These are phyloP conservation scores for Backusella circina DNA, from an alignment of 192 early-diverging fungal genomes.

Conservation along the genomic window DNA sequence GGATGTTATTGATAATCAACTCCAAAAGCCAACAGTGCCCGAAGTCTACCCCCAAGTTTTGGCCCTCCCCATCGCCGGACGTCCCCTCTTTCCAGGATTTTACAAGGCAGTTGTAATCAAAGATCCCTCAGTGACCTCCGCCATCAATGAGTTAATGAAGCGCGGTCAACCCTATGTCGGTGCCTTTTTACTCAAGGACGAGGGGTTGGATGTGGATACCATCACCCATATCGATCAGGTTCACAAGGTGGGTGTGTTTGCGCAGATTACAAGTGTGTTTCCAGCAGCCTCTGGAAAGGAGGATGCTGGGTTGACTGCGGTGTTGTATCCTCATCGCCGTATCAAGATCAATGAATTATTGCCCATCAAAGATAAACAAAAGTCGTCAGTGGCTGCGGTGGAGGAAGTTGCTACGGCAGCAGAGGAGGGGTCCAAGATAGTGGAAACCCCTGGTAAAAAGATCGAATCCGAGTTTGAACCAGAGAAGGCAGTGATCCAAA, in stretches of 20 bases:
- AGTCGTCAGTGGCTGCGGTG: conserved; percentile 11
- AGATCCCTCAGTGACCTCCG: conserved; percentile 86
- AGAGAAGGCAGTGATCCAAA: not conserved
- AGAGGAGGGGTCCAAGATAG: not conserved
- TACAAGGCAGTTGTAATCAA: conserved; percentile 98
- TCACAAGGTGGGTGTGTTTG: conserved; percentile 91
- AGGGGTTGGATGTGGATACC: conserved; percentile 81
- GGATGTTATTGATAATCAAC: conserved; percentile 59
- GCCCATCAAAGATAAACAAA: conserved; percentile 27
- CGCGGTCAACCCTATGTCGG: conserved; percentile 96
- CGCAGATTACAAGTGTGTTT: conserved; percentile 94
- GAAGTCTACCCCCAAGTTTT: conserved; percentile 92
- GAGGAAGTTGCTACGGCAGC: conserved; percentile 5
- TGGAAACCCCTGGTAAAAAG: not conserved
- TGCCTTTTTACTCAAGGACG: conserved; percentile 91
- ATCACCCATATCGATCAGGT: conserved; percentile 76
- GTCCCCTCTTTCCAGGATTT: conserved; percentile 95
- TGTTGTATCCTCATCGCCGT: conserved; percentile 93
- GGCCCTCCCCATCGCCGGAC: conserved; percentile 87
- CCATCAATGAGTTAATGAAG: conserved; percentile 88
- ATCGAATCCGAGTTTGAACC: not conserved
- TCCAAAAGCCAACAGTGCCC: conserved; percentile 79
- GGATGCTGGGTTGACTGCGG: conserved; percentile 83
- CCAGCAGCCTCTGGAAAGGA: conserved; percentile 61
- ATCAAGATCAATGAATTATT: conserved; percentile 76